Conservation (phyloP, 352 stramenopile species). For the Paralagenidium karlingii region DNA sequence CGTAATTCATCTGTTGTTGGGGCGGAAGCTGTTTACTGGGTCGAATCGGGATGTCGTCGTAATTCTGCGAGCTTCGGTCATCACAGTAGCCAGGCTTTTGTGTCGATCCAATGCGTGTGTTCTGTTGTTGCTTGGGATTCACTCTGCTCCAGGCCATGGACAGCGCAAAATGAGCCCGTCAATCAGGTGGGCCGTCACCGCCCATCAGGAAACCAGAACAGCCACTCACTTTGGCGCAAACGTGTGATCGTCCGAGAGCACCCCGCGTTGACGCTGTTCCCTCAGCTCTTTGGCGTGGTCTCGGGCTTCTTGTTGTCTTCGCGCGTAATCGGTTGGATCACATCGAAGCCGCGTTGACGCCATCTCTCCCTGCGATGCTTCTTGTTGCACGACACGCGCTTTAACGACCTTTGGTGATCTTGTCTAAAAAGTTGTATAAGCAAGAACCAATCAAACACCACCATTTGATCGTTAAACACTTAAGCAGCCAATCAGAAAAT, state of each 20-base stretch:
- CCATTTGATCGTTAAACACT: no score
- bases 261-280: conserved; percentile 43
- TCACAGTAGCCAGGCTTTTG: no score
- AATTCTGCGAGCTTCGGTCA: no score
- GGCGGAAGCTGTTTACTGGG: conserved; percentile 16
- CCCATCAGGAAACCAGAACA: conserved; percentile 3
- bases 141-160: conserved; percentile 1
- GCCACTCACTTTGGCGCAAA: conserved; percentile 57
- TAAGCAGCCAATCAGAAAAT: no score
- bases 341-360: conserved; percentile 42
- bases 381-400: no score
- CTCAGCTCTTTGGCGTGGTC: conserved; percentile 63
- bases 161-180: conserved; percentile 3
- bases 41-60: conserved; percentile 29
- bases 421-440: no score
- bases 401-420: no score
- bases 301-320: conserved; percentile 64
- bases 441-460: no score
- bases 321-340: conserved; percentile 70
- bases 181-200: conserved; percentile 40
- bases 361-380: no score
- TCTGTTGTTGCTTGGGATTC: conserved; percentile 2
- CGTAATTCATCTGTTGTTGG: conserved; percentile 12
- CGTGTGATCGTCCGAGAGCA: conserved; percentile 67
- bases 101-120: no score